phyloP scores from a whole-genome alignment of 106 monocot species.

The Dendrobium chrysotoxum region DNA sequence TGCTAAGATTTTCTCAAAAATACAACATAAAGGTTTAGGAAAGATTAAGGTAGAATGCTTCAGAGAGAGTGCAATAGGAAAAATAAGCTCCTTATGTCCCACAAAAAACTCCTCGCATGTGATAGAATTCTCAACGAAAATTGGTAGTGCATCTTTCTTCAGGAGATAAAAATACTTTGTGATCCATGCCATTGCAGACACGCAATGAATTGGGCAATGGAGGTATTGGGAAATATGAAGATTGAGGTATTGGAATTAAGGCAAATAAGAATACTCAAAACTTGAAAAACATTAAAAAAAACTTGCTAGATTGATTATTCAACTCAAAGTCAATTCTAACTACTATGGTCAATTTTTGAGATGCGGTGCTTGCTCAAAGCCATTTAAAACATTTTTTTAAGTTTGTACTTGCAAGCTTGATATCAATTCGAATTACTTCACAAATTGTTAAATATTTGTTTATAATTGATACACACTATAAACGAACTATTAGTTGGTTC shows the following conservation, averaged over 20 bases:
- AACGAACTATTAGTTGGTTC: not conserved
- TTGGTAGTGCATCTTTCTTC: not conserved
- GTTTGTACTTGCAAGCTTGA: not conserved
- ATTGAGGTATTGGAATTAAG: too few relatives aligned
- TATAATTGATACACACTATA: not conserved
- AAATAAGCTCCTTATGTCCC: not conserved
- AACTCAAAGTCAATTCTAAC: too few relatives aligned
- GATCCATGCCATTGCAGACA: not conserved
- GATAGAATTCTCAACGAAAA: not conserved
- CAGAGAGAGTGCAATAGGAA: not conserved
- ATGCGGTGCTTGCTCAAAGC: not conserved
- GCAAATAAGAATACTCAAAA: too few relatives aligned
- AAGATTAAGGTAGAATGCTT: not conserved
- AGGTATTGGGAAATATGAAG: too few relatives aligned
- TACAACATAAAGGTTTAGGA: not conserved
- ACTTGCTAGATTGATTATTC: too few relatives aligned
- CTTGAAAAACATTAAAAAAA: too few relatives aligned
- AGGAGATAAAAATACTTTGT: not conserved
- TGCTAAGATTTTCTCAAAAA: not conserved
- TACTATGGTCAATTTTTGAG: not conserved
- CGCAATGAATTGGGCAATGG: too few relatives aligned
- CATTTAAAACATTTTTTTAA: not conserved
- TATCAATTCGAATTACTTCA: not conserved
- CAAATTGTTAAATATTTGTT: not conserved
- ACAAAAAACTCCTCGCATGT: not conserved